phyloP scores from a whole-genome alignment of 179 eudicot species.

The Sideroxylon spinosum region DNA sequence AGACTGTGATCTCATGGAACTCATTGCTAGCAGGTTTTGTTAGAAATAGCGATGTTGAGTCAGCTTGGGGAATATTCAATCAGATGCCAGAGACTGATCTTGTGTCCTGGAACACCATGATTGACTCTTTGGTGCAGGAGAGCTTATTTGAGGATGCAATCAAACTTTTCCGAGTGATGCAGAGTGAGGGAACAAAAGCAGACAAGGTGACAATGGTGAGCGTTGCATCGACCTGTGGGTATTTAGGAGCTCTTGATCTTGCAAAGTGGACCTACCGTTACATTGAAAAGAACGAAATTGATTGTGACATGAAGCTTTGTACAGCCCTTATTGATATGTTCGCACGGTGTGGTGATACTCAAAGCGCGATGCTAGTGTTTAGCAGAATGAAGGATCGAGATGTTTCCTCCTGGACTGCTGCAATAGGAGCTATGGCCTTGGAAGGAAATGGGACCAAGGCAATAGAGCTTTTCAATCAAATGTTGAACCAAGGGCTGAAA shows the following conservation, averaged over 20 bases:
- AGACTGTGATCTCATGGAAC: slow-evolving; percentile 36
- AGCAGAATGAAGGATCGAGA: slow-evolving; percentile 25
- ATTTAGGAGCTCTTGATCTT: slow-evolving; percentile 31
- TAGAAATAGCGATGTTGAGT: slow-evolving; percentile 23
- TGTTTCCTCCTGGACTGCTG: slow-evolving; percentile 37
- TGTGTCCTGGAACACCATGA: slow-evolving; percentile 38
- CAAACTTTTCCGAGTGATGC: slow-evolving; percentile 35
- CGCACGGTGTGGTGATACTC: slow-evolving; percentile 34
- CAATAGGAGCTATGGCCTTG: slow-evolving; percentile 42
- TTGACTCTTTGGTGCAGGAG: slow-evolving; percentile 24
- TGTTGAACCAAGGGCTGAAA: slow-evolving; percentile 25
- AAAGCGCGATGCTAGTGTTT: slow-evolving; percentile 27
- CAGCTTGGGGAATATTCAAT: slow-evolving; percentile 16
- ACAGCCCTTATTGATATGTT: slow-evolving; percentile 40
- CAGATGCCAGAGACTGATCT: slow-evolving; percentile 30
- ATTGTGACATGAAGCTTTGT: slow-evolving; percentile 21
- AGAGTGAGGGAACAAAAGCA: slow-evolving; percentile 24
- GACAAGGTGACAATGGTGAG: slow-evolving; percentile 37
- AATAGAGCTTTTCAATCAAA: slow-evolving; percentile 32
- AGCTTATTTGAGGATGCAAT: slow-evolving; percentile 30
- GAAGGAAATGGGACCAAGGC: slow-evolving; percentile 37
- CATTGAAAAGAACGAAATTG: slow-evolving; percentile 20
- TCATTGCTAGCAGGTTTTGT: slow-evolving; percentile 30
- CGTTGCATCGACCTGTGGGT: slow-evolving; percentile 42
- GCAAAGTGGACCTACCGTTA: slow-evolving; percentile 34